Evolutionary conservation across 208 protist species (phyloP).

Genomic region (Trypanosoma lewisi): DNA sequence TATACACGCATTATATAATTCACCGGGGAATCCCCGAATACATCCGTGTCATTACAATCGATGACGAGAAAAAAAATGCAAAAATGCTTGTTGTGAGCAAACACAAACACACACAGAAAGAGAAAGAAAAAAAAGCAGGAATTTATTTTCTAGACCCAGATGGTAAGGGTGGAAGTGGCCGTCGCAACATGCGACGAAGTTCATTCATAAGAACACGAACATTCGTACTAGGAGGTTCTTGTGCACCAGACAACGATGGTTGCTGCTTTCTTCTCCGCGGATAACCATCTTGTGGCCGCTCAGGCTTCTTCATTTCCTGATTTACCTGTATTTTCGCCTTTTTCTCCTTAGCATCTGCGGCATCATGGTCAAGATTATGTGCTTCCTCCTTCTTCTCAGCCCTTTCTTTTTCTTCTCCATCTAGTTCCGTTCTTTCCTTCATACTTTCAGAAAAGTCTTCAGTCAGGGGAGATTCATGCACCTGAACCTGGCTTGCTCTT

Average conservation of each 20-base stretch:
- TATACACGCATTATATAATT: no score
- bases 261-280: background rate
- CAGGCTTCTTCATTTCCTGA: background rate
- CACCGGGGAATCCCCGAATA: no score
- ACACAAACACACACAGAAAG: background rate
- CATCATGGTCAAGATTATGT: background rate
- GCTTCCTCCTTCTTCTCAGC: no score
- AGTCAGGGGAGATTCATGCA: background rate
- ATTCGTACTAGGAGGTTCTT: slow-evolving; percentile 56
- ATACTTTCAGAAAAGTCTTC: background rate
- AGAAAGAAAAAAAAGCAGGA: background rate
- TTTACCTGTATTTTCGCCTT: background rate
- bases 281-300: background rate
- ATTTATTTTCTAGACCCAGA: slow-evolving; percentile 1
- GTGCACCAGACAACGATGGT: slow-evolving; percentile 21
- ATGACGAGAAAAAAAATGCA: no score
- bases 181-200: slow-evolving; percentile 70
- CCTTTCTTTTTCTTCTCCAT: no score
- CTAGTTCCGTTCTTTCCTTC: background rate
- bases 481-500: background rate
- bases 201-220: slow-evolving; percentile 80
- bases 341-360: background rate
- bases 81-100: background rate
- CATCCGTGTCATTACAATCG: no score
- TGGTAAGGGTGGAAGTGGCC: slow-evolving; percentile 73